Evolutionary conservation across 2,329 filamentous ascomycete species (phyloP).

Genomic region (Verticillium longisporum): DNA sequence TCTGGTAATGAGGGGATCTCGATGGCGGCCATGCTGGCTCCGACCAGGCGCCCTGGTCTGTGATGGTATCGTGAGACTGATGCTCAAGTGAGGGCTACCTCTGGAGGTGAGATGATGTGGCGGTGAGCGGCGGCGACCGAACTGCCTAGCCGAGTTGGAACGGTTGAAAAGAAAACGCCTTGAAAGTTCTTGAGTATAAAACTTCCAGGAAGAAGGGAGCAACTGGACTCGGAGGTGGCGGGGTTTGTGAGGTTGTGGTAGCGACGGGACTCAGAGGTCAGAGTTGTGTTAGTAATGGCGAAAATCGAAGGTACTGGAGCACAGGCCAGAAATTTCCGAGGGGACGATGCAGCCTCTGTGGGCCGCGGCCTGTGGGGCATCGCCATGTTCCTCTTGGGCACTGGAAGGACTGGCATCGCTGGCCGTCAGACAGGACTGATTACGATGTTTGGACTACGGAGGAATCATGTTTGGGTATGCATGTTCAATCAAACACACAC

Average conservation of each 20-base stretch:
- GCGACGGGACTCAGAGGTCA: neutral
- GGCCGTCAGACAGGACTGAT: too few relatives aligned
- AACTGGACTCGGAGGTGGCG: neutral
- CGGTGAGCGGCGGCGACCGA: neutral
- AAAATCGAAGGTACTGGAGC: neutral
- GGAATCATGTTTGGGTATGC: too few relatives aligned
- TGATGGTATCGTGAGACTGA: neutral
- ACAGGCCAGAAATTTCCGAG: neutral
- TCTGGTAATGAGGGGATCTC: conserved; percentile 7
- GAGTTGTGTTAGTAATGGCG: neutral
- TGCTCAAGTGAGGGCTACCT: neutral
- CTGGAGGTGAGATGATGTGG: neutral
- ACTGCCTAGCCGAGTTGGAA: neutral
- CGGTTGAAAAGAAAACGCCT: neutral
- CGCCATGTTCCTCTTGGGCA: neutral
- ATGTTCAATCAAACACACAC: too few relatives aligned
- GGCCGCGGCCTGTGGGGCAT: neutral
- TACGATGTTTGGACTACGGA: too few relatives aligned
- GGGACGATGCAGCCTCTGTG: neutral
- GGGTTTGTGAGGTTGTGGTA: neutral
- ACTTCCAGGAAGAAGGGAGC: too few relatives aligned
- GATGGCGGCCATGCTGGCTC: conserved; percentile 8
- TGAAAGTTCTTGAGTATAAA: too few relatives aligned
- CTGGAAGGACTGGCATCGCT: too few relatives aligned
- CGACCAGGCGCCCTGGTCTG: too few relatives aligned